phyloP scores from a whole-genome alignment of 345 rosid species.

The Dimocarpus longan region DNA sequence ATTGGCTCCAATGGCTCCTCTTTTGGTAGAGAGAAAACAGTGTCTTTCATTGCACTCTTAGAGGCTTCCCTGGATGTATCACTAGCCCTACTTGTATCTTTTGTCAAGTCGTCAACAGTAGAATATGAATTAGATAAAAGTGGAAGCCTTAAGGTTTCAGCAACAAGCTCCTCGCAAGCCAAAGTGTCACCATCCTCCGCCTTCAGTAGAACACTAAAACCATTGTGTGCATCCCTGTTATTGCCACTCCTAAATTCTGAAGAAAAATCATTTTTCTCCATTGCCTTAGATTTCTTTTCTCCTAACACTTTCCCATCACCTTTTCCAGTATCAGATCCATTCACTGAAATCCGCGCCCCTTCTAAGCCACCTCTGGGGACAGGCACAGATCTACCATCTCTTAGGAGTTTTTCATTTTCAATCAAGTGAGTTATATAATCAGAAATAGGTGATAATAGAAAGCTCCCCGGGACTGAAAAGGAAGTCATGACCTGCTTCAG shows the following conservation, averaged over 20 bases:
- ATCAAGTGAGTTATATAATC: constrained; percentile 56
- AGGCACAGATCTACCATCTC: constrained; percentile 39
- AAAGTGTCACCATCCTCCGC: constrained; percentile 44
- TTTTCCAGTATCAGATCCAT: constrained; percentile 46
- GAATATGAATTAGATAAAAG: constrained; percentile 55
- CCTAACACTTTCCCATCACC: constrained; percentile 39
- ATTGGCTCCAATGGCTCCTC: constrained; percentile 45
- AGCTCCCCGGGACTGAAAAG: constrained; percentile 48
- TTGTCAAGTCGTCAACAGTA: constrained; percentile 33
- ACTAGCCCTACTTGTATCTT: constrained; percentile 33
- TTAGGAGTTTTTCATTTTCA: constrained; percentile 41
- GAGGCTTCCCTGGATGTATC: constrained; percentile 36
- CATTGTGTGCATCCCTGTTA: constrained; percentile 36
- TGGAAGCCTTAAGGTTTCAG: constrained; percentile 69
- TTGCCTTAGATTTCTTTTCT: constrained; percentile 47
- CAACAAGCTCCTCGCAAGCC: constrained; percentile 71
- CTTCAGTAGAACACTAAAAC: constrained; percentile 32
- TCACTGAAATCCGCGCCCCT: constrained; percentile 22
- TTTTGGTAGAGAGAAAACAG: constrained; percentile 34
- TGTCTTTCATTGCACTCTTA: constrained; percentile 42
- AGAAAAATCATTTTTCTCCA: constrained; percentile 45
- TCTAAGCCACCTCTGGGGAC: constrained; percentile 30
- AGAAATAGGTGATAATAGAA: constrained; percentile 82
- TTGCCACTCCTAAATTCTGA: constrained; percentile 39
- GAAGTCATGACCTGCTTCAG: constrained; percentile 80